A percentile compares a stretch with the other conserved stretches of the same genome.
These are phyloP conservation scores for Boechera retrofracta DNA, from an alignment of 345 rosid species.

Conservation along the genomic window DNA sequence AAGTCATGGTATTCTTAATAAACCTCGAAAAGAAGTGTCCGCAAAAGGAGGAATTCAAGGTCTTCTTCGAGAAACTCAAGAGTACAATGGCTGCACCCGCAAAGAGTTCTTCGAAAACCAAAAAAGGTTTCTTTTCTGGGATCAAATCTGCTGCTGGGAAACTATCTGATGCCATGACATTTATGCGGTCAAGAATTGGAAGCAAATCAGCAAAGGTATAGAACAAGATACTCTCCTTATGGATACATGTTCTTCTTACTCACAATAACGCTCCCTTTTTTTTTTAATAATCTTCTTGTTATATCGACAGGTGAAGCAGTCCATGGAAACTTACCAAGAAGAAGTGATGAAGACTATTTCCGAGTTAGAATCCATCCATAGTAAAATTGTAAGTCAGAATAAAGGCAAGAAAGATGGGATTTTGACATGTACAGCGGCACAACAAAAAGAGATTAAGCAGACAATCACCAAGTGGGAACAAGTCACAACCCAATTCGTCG, in stretches of 20 bases:
- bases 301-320: not conserved
- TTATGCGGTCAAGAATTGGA: constrained; percentile 30
- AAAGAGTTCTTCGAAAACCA: not conserved
- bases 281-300: not conserved
- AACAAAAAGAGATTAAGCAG: constrained; percentile 27
- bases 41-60: constrained; percentile 35
- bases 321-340: constrained; percentile 18
- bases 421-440: constrained; percentile 17
- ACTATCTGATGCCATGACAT: constrained; percentile 28
- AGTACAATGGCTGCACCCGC: constrained; percentile 15
- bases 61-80: constrained; percentile 42
- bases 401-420: constrained; percentile 19
- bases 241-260: not conserved
- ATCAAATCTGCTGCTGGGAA: constrained; percentile 24
- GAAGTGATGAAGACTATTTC: constrained; percentile 34
- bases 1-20: constrained; percentile 28
- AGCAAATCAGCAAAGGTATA: constrained; percentile 37
- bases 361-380: constrained; percentile 26
- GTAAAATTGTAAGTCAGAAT: constrained; percentile 16
- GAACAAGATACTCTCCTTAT: not conserved
- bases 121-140: constrained; percentile 10
- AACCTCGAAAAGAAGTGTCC: constrained; percentile 45
- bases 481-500: constrained; percentile 43
- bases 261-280: not conserved
- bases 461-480: constrained; percentile 43